Conservation (phyloP, 345 rosid species). For the Camelina laxa region DNA sequence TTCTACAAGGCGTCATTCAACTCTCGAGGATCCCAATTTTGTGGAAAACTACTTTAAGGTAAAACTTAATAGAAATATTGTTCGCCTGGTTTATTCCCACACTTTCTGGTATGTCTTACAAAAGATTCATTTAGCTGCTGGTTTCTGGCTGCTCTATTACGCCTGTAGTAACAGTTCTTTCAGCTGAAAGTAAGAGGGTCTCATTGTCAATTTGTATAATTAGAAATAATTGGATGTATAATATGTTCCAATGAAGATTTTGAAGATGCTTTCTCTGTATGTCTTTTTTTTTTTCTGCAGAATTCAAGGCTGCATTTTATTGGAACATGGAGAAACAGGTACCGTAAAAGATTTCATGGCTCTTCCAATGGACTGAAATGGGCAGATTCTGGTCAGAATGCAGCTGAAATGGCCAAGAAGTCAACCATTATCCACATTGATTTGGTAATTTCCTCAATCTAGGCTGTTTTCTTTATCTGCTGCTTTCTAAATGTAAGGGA, state of each 20-base stretch:
- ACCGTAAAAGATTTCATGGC: slow-evolving; percentile 71
- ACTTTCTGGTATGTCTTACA: neutral
- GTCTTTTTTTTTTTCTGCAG: slow-evolving; percentile 50
- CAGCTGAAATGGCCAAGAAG: slow-evolving; percentile 49
- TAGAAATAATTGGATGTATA: slow-evolving; percentile 14
- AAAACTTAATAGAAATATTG: slow-evolving; percentile 19
- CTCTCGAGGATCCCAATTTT: slow-evolving; percentile 84
- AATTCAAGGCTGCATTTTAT: slow-evolving; percentile 96
- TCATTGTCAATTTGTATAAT: neutral
- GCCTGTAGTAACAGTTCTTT: neutral
- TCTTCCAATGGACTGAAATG: slow-evolving; percentile 47
- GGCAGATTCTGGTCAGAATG: slow-evolving; percentile 44
- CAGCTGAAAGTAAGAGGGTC: slow-evolving; percentile 13
- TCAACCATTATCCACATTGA: slow-evolving; percentile 75
- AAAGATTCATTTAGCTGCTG: neutral
- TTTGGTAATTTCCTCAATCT: slow-evolving; percentile 59
- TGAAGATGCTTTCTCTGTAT: slow-evolving; percentile 17
- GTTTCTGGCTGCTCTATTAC: slow-evolving; percentile 17
- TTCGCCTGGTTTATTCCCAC: neutral
- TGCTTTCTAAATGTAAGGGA: neutral
- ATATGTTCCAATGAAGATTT: slow-evolving; percentile 9
- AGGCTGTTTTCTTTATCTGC: slow-evolving; percentile 5
- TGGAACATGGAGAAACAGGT: slow-evolving; percentile 97
- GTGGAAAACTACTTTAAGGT: slow-evolving; percentile 97
- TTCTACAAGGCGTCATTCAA: slow-evolving; percentile 61